Percentiles rank a stretch among this genome's conserved stretches.
These are phyloP conservation scores for Royoungia palumana DNA, from an alignment of 768 basidiomycete genomes.

Conservation along the genomic window DNA sequence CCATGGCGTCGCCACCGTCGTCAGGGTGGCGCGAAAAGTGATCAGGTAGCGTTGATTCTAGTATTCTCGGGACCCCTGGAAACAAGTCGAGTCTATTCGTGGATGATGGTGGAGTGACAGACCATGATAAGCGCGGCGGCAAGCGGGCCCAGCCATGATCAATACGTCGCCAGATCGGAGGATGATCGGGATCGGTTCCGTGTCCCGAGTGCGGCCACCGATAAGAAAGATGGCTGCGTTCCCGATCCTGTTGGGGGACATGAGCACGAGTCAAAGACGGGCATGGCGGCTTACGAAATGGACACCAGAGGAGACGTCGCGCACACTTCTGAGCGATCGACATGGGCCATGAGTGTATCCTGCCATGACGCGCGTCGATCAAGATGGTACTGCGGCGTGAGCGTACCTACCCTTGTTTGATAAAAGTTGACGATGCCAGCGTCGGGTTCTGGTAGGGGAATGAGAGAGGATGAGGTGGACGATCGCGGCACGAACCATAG, in stretches of 20 bases:
- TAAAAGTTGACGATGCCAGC: conserved; percentile 98
- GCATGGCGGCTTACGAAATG: conserved; percentile 64
- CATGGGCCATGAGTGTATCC: conserved; percentile 96
- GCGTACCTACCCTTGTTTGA: conserved; percentile 55
- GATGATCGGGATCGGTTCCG: conserved; percentile 73
- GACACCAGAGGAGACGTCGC: conserved; percentile 90
- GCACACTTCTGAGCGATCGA: conserved; percentile 95
- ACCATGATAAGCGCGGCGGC: conserved; percentile 93
- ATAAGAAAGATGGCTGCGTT: conserved; percentile 88
- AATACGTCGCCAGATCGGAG: conserved; percentile 89
- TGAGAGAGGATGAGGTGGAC: not conserved
- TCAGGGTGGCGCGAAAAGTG: conserved; percentile 40
- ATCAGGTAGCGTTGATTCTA: conserved; percentile 74
- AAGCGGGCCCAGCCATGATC: conserved; percentile 87
- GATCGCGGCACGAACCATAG: conserved; percentile 56
- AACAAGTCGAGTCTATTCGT: not conserved
- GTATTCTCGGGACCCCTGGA: conserved; percentile 80
- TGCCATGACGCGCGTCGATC: not conserved
- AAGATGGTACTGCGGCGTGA: not conserved
- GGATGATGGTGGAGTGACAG: conserved; percentile 17
- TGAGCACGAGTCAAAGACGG: not conserved
- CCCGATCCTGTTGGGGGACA: conserved; percentile 58
- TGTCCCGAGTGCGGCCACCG: conserved; percentile 76
- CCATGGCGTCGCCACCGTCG: conserved; percentile 27
- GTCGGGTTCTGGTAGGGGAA: conserved; percentile 66